Conservation (phyloP, 495 filamentous ascomycete species). For the Mytilinidion resinicola region DNA sequence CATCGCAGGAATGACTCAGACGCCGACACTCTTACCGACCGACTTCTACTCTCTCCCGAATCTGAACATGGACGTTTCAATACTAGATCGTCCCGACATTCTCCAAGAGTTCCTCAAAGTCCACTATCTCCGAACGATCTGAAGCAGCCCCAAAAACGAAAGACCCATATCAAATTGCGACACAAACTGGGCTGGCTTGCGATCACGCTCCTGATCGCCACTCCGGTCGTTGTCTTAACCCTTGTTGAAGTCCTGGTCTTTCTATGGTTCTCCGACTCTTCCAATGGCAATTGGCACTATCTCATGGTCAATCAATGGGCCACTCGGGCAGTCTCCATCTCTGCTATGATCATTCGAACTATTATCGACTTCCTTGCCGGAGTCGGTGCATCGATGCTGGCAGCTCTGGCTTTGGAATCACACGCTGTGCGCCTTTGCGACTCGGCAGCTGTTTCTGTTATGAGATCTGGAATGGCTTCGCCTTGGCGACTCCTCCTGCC, state of each 20-base stretch:
- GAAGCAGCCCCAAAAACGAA: too few relatives aligned
- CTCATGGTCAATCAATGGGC: slow-evolving; percentile 1
- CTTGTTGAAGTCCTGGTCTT: not conserved
- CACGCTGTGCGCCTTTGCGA: not conserved
- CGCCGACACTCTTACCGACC: too few relatives aligned
- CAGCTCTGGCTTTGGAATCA: not conserved
- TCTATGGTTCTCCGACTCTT: not conserved
- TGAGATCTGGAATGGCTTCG: not conserved
- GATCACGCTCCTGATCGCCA: not conserved
- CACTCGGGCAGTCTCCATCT: not conserved
- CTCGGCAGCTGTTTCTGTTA: not conserved
- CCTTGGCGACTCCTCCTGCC: not conserved
- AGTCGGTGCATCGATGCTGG: not conserved
- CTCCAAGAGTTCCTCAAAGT: too few relatives aligned
- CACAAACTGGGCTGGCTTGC: not conserved
- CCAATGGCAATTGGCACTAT: not conserved
- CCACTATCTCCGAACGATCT: too few relatives aligned
- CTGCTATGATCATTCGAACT: not conserved
- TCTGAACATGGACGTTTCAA: too few relatives aligned
- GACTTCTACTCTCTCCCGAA: too few relatives aligned
- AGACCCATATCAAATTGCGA: not conserved
- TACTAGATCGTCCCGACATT: too few relatives aligned
- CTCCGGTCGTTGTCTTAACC: not conserved
- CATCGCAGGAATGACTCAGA: too few relatives aligned
- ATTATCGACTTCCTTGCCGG: not conserved